phyloP scores from a whole-genome alignment of 2,329 filamentous ascomycete genomes.

The Pestalotiopsis sp. region DNA sequence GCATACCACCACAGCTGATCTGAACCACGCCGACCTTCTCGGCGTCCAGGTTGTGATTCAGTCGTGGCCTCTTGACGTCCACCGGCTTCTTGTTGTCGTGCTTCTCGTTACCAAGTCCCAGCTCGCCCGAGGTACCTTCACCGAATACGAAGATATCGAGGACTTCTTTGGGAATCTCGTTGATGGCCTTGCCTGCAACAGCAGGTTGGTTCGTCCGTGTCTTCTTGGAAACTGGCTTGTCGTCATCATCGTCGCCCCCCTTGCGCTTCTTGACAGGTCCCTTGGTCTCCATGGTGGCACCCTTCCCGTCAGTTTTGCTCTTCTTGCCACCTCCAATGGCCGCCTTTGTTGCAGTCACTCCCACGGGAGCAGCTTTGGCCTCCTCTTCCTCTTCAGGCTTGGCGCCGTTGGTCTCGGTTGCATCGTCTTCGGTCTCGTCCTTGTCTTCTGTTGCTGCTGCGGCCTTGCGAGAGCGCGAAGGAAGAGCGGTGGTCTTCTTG shows the following conservation, averaged over 20 bases:
- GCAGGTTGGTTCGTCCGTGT: conserved; percentile 12
- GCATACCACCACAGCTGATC: conserved; percentile 71
- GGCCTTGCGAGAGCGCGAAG: conserved; percentile 3
- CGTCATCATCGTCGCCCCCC: conserved; percentile 24
- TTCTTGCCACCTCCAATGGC: conserved; percentile 12
- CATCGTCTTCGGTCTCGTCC: neutral
- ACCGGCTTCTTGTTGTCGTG: conserved; percentile 49
- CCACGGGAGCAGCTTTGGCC: conserved; percentile 20
- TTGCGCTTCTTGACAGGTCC: conserved; percentile 15
- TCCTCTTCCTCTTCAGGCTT: conserved; percentile 12
- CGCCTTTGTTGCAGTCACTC: conserved; percentile 13
- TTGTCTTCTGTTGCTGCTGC: neutral
- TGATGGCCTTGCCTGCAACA: conserved; percentile 27
- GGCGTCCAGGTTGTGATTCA: conserved; percentile 61
- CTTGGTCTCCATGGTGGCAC: conserved; percentile 3
- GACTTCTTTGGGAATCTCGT: conserved; percentile 23
- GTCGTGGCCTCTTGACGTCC: conserved; percentile 69
- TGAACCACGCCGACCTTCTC: conserved; percentile 63
- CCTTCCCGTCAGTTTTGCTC: conserved; percentile 9
- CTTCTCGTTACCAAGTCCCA: conserved; percentile 67
- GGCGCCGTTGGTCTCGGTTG: conserved; percentile 18
- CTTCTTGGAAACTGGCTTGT: conserved; percentile 25
- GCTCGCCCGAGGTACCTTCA: conserved; percentile 60
- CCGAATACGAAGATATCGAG: conserved; percentile 60
- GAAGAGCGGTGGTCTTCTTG: conserved; percentile 15